Evolutionary conservation across 805 yeast species (phyloP).

Genomic region (Saturnispora kantuleensis): DNA sequence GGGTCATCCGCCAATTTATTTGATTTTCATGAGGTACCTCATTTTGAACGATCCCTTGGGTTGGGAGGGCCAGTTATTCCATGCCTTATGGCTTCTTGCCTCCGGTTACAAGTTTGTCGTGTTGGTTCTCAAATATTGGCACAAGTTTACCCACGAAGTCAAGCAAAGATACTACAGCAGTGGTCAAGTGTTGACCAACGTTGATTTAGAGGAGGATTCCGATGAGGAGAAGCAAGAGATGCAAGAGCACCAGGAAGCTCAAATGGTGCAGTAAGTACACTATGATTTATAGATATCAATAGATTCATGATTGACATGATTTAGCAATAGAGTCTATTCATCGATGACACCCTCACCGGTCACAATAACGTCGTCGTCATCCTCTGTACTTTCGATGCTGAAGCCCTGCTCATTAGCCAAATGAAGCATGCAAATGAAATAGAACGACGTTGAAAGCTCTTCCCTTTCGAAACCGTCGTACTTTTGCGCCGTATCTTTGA

Average conservation of each 20-base stretch:
- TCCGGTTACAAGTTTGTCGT: not conserved
- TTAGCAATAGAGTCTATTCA: not conserved
- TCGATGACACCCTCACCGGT: constrained; percentile 6
- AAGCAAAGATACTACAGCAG: constrained; percentile 22
- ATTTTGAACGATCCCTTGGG: constrained; percentile 2
- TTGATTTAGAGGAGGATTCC: constrained; percentile 14
- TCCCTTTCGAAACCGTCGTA: constrained; percentile 48
- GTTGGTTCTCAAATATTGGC: constrained; percentile 1
- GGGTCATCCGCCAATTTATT: not conserved
- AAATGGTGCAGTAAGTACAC: not conserved
- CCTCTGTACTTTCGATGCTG: constrained; percentile 37
- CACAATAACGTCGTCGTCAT: constrained; percentile 16
- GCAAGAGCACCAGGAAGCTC: not conserved
- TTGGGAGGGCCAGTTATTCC: constrained; percentile 2
- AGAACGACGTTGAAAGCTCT: constrained; percentile 76
- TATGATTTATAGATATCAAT: not conserved
- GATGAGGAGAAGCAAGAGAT: constrained; percentile 14
- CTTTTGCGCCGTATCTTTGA: constrained; percentile 24
- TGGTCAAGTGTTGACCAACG: constrained; percentile 19
- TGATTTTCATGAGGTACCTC: not conserved
- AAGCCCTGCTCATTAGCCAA: constrained; percentile 81
- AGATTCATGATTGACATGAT: not conserved
- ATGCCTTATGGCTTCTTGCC: not conserved
- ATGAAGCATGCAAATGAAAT: constrained; percentile 75
- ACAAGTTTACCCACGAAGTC: constrained; percentile 8